phyloP scores from a whole-genome alignment of 2,329 filamentous ascomycete genomes.

The Hypoxylon sp. region DNA sequence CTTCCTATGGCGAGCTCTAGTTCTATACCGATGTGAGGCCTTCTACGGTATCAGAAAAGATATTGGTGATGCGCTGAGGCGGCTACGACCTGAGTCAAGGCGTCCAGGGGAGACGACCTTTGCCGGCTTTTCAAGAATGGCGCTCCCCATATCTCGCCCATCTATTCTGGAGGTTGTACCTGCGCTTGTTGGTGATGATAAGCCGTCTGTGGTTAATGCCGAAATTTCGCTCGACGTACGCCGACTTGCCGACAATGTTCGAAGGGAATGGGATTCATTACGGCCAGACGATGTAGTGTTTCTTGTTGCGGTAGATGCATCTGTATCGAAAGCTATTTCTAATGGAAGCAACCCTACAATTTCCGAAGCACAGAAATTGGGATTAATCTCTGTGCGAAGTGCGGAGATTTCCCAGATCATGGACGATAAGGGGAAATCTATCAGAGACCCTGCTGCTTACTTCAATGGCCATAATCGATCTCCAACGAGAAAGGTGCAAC shows the following conservation, averaged over 20 bases:
- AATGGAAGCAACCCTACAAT: slow-evolving; percentile 67
- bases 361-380: slow-evolving; percentile 72
- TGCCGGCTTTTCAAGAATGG: slow-evolving; percentile 91
- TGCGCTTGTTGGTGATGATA: slow-evolving; percentile 84
- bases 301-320: slow-evolving; percentile 80
- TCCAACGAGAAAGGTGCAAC: slow-evolving; percentile 77
- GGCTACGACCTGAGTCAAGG: slow-evolving; percentile 78
- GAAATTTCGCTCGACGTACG: slow-evolving; percentile 90
- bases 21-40: slow-evolving; percentile 89
- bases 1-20: slow-evolving; percentile 95
- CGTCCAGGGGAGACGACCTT: slow-evolving; percentile 79
- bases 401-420: slow-evolving; percentile 89
- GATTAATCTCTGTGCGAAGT: slow-evolving; percentile 79
- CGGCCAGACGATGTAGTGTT: slow-evolving; percentile 92
- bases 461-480: slow-evolving; percentile 75
- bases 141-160: slow-evolving; percentile 86
- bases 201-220: slow-evolving; percentile 86
- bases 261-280: slow-evolving; percentile 90
- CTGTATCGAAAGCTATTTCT: slow-evolving; percentile 64
- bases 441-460: slow-evolving; percentile 75
- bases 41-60: slow-evolving; percentile 96
- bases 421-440: slow-evolving; percentile 84
- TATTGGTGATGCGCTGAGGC: slow-evolving; percentile 84
- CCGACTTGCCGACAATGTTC: slow-evolving; percentile 80
- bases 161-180: slow-evolving; percentile 89